A percentile compares a stretch with the other conserved stretches of the same genome.
These are phyloP conservation scores for Camelina sativa DNA, from an alignment of 345 rosid species.

Conservation along the genomic window DNA sequence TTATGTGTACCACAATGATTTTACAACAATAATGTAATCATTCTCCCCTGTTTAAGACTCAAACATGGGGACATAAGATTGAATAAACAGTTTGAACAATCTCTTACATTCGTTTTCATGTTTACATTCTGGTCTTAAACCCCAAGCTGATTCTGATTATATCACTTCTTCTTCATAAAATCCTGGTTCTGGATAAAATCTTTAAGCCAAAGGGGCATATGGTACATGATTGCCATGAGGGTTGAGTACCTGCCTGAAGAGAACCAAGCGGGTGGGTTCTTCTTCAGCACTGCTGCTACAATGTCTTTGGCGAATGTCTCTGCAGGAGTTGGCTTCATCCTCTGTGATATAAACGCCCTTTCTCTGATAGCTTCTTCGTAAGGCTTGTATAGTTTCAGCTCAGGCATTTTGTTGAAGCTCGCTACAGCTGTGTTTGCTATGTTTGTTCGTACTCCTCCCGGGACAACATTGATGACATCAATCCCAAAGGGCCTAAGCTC, in stretches of 20 bases:
- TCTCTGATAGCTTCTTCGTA: slow-evolving; percentile 60
- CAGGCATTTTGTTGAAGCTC: slow-evolving; percentile 67
- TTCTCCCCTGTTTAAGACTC: slow-evolving; percentile 15
- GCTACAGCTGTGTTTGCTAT: slow-evolving; percentile 65
- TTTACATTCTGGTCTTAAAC: background rate
- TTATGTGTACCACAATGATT: slow-evolving; percentile 30
- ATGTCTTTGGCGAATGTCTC: slow-evolving; percentile 76
- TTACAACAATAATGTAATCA: slow-evolving; percentile 31
- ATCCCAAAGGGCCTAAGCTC: slow-evolving; percentile 83
- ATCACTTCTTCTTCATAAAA: slow-evolving; percentile 53
- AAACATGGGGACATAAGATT: background rate
- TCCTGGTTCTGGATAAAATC: slow-evolving; percentile 58
- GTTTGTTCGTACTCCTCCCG: slow-evolving; percentile 83
- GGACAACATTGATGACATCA: slow-evolving; percentile 71
- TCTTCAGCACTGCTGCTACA: slow-evolving; percentile 59
- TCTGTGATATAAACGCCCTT: slow-evolving; percentile 66
- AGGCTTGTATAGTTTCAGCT: slow-evolving; percentile 79
- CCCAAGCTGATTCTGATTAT: background rate
- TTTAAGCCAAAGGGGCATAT: slow-evolving; percentile 65
- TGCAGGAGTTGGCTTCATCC: slow-evolving; percentile 58
- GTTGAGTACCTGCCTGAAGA: slow-evolving; percentile 68
- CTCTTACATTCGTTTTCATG: slow-evolving; percentile 21
- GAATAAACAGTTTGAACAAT: background rate
- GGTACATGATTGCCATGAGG: slow-evolving; percentile 54
- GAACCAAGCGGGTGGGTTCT: slow-evolving; percentile 84